Evolutionary conservation across 2,329 filamentous ascomycete genomes (phyloP).

Genomic region (Colletotrichum liriopes): DNA sequence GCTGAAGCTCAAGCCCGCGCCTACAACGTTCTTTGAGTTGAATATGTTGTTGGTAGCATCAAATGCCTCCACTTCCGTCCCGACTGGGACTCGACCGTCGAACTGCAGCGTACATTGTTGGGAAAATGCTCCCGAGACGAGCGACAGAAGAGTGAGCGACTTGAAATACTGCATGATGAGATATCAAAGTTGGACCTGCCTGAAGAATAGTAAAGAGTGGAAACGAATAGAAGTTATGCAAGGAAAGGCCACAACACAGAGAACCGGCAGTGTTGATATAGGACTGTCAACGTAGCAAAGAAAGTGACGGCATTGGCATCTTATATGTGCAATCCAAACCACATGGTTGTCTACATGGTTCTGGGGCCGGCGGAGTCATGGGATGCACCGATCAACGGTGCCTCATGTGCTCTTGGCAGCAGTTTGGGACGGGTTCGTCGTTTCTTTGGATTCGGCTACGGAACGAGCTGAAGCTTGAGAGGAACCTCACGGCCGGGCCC

Average conservation of each 20-base stretch:
- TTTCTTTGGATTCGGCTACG: neutral
- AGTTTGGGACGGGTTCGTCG: constrained; percentile 26
- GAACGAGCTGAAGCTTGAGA: neutral
- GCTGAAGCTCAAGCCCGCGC: constrained; percentile 66
- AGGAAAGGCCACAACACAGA: neutral
- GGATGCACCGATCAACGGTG: constrained; percentile 24
- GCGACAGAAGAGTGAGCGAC: constrained; percentile 30
- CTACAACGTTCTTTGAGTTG: constrained; percentile 67
- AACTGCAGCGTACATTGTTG: constrained; percentile 57
- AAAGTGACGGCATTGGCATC: neutral
- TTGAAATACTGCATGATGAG: constrained; percentile 30
- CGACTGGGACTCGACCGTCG: constrained; percentile 61
- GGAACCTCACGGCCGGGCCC: constrained; percentile 1
- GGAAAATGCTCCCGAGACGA: constrained; percentile 21
- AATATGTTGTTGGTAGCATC: constrained; percentile 62
- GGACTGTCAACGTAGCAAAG: neutral
- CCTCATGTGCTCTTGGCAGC: constrained; percentile 26
- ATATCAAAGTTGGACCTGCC: constrained; percentile 31
- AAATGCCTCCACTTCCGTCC: constrained; percentile 57
- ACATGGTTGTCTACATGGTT: neutral
- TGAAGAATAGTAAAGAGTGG: constrained; percentile 24
- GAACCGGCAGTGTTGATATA: no score
- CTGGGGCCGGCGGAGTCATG: neutral
- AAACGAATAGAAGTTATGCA: constrained; percentile 4
- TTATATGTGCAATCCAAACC: neutral